Base-by-base conservation (phyloP, 2,329 filamentous ascomycete genomes). In the Lasiodiplodia theobromae region DNA sequence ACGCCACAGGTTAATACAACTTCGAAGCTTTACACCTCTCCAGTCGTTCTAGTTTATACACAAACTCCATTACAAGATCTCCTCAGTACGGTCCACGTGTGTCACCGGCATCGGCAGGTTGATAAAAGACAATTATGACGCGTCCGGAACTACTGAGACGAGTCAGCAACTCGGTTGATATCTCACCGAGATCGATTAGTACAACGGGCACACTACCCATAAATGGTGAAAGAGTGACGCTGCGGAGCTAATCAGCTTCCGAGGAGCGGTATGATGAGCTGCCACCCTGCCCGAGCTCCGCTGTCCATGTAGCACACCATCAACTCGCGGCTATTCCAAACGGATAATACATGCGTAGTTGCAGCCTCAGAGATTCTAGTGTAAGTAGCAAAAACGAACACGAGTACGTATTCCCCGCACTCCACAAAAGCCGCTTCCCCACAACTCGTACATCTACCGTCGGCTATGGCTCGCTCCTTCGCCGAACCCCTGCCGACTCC, bases 81-180 rank as follows among this genome's bases (percentile, higher is more conserved):
- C 31, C 8, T 34, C 8, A 34, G 31, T 7, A 34, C 31, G 7
- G 31, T 34, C 49, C 16, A 18, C 49, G 10, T 52, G 6, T 23
- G 5, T 18, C 10, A 11, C 31, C 51, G 23, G 31, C 23, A 53
- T 38, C 54, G 54, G 31, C 54, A 21, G 11, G 31, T 8, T 25
- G 3, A 6, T 21, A 2, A 38, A 16, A 10, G 38, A 40, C 57
- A 38, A 25, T 18, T 21, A 21, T 31, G 37, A 47, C 38, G 57
- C 25, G 44, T 25, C 56, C 37, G 21, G 4, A 3, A 1, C 21
- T 12, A 23, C 28, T n/a, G 28, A 60, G 56, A 38, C 28, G 58
- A 63, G 58, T 63, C 58, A 51, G 58, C 58, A 51, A 49, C 58
- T 63, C 58, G 58, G 58, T 25, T 18, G 23, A 63, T 63, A 25